phyloP scores from a whole-genome alignment of 352 stramenopile species.

The Aphanomyces cochlioides region DNA sequence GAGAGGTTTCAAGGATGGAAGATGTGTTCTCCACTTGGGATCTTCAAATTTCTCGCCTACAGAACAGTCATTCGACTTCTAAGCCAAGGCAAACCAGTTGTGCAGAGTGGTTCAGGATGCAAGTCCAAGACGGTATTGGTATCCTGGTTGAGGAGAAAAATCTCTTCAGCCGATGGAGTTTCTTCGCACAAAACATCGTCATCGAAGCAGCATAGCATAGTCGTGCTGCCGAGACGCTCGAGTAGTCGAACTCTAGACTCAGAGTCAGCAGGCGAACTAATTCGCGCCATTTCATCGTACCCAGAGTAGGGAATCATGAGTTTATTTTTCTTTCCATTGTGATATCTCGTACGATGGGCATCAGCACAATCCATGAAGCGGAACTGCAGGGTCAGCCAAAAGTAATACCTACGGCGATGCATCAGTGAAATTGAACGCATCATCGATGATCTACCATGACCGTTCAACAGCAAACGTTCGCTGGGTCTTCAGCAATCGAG shows the following conservation, averaged over 20 bases:
- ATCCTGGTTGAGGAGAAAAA: constrained; percentile 80
- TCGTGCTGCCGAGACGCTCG: constrained; percentile 75
- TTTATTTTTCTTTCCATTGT: constrained; percentile 30
- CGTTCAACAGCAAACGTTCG: constrained; percentile 56
- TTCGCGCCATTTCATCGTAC: background rate
- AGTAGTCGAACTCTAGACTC: constrained; percentile 48
- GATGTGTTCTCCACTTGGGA: constrained; percentile 74
- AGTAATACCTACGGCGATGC: constrained; percentile 40
- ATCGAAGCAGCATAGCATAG: constrained; percentile 86
- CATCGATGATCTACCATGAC: constrained; percentile 40
- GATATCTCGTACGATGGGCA: constrained; percentile 41
- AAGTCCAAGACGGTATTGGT: constrained; percentile 71
- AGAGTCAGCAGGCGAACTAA: background rate
- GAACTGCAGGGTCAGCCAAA: constrained; percentile 63
- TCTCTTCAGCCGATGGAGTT: constrained; percentile 72
- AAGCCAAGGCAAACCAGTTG: constrained; percentile 46
- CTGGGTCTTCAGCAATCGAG: constrained; percentile 66
- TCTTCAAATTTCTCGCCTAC: constrained; percentile 68
- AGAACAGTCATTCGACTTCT: no score
- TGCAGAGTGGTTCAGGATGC: constrained; percentile 61
- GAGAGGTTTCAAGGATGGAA: constrained; percentile 75
- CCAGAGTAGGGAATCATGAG: constrained; percentile 30
- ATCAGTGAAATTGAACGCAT: no score
- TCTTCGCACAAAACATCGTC: constrained; percentile 83
- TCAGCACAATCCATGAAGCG: constrained; percentile 49